A percentile compares a stretch with the other conserved stretches of the same genome.
Evolutionary conservation across 257 asterid species (phyloP).

Genomic region (Galeopsis tetrahit): DNA sequence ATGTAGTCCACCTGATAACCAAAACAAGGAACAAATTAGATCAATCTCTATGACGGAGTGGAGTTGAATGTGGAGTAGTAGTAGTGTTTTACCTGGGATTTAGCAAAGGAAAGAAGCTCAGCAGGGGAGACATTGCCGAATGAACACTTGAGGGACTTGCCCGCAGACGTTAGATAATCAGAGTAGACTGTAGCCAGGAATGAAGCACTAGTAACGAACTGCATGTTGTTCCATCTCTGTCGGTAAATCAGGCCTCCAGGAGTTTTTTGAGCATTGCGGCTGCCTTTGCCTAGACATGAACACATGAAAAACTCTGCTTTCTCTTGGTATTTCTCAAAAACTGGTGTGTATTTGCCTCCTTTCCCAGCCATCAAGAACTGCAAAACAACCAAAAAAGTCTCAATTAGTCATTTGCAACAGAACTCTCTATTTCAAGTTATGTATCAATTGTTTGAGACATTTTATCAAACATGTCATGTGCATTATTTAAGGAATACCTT

Average conservation of each 20-base stretch:
- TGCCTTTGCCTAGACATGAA: conserved; percentile 85
- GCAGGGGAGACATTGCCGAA: conserved; percentile 61
- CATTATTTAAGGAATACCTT: conserved; percentile 52
- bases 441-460: neutral
- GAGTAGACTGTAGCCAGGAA: conserved; percentile 87
- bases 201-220: conserved; percentile 92
- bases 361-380: conserved; percentile 90
- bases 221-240: conserved; percentile 98
- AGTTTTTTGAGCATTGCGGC: conserved; percentile 75
- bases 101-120: conserved; percentile 78
- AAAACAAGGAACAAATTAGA: conserved; percentile 18
- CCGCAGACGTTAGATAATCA: conserved; percentile 81
- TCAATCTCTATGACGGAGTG: neutral
- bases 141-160: conserved; percentile 71
- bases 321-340: conserved; percentile 65
- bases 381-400: conserved; percentile 12
- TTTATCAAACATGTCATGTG: neutral
- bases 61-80: too few species aligned
- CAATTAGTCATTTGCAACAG: conserved; percentile 4
- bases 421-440: neutral
- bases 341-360: conserved; percentile 58
- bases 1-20: conserved; percentile 80
- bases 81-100: conserved; percentile 69
- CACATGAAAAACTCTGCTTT: conserved; percentile 96
- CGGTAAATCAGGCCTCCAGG: conserved; percentile 92